Base-by-base conservation (phyloP, 1,284 basidiomycete genomes). In the Boletellus deceptivus region DNA sequence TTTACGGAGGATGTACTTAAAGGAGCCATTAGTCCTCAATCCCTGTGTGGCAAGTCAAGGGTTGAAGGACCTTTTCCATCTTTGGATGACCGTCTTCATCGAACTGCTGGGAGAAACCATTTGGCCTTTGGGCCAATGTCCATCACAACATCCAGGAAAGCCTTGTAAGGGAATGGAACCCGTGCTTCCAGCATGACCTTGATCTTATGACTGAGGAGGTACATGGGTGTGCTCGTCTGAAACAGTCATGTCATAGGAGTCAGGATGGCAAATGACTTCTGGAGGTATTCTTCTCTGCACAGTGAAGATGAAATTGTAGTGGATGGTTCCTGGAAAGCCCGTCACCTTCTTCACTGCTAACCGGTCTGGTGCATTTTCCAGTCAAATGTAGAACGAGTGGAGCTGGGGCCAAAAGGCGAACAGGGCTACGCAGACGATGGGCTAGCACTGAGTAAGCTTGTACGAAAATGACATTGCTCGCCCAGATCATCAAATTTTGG, bases 121-220 rank as follows among this genome's bases (percentile, higher is more conserved):
- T 99, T 99, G 55, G 91, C 80, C 60, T 85, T 82, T 0, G 96
- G 81, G 64, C 96, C 87, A 58, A 95, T 74, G 75, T 90, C 90
- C 93, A 99, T 93, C 4, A 93, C 80, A 29, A 91, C 89, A 51
- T 98, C 93, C 49, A 99, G 78, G 82, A 99, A 99, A 29, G 82
- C 75, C 75, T 95, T 98, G 79, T 99, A 97, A 49, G 99, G 83
- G 86, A 99, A 99, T 16, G 97, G 97, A 2, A 99, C 97, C 50
- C 97, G 92, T 5, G 96, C 95, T 73, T 99, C 97, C 48, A 99
- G 97, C 90, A 96, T 99, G 3, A 97, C 96, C 76, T 99, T 99
- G 79, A 99, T 97, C 77, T 99, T 99, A 51, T 97, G 83, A 69
- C 90, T 93, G 53, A 99, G 83, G 33, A 99, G 83, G 70, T 96